Base-by-base conservation (phyloP, 2,329 filamentous ascomycete genomes). In the Claviceps pazoutovae region DNA sequence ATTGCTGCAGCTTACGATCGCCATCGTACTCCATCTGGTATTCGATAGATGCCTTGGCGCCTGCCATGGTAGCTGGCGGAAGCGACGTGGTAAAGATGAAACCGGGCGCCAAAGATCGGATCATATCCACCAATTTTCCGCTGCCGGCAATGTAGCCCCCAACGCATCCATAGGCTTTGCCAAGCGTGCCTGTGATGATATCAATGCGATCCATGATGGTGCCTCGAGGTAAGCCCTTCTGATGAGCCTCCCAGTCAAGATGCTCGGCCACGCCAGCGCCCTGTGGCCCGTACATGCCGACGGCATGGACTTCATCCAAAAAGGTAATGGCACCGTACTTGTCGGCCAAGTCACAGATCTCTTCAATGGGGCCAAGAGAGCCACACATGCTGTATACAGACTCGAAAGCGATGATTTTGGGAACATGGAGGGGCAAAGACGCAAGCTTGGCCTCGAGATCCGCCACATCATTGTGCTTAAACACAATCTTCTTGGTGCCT, bases 341-440 rank as follows among this genome's bases (percentile, higher is more conserved):
- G 56, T 97, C 90, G 9, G 93, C 91, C 51, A 98, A 74, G 65
- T 98, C 89, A 67, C 91, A 97, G 56, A 98, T 97, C 64, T 84
- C 84, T 70, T 90, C 88, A 60, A 98, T 98, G 0, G 93, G 93
- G 0, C 89, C 93, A 65, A 98, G 88, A 16, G 89, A 95, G 56
- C 93, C 93, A 65, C 93, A 98, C 93, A 98, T 98, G 74, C 89
- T 95, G 73, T 98, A 98, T 3, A 98, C 93, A 34, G 89, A 95
- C 71, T 98, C 93, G 58, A 97, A 98, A 2, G 93, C 93, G 58
- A 98, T 98, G 58, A 98, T 95, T 75, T 98, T 98, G 53, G 93
- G 93, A 38, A 87, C 80, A 55, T 93, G 78, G 1, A 86, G 72
- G 0, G 91, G 89, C 43, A 98, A 77, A 13, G 89, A 86, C 2